Evolutionary conservation across 805 yeast species (phyloP), one percentile per base, ranked within the genome.

Genomic region (Monosporozyma solicola): DNA sequence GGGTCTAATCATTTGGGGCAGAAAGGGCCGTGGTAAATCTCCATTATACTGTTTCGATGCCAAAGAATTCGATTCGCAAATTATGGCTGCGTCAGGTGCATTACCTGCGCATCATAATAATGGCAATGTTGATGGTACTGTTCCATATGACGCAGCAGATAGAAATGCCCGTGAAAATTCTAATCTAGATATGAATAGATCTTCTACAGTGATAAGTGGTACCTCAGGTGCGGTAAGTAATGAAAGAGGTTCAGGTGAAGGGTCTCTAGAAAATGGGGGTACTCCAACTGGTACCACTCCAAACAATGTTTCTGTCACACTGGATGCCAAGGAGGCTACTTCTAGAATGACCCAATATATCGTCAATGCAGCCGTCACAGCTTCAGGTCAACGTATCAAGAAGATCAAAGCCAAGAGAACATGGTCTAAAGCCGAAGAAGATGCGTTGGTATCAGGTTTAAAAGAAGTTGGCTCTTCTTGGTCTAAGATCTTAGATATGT

Each of bases 351-450:
- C 54, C 5, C 55, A 56, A 35, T 50, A 48, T 15, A 55, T 61
- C 9, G 65, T 63, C 5, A 58, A 57, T 55, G 64, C 66, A 1
- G 66, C 66, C 10, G 55, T 60, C 1, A 60, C 65, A 3, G 60
- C 57, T 7, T 57, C 66, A 3, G 60, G 55, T 25, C 56, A 64
- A 3, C 60, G 55, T 25, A 53, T 61, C 13, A 62, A 59, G 48
- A 68, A 66, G 53, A 56, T 63, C 16, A 66, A 66, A 47, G 62
- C 65, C 37, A 66, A 67, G 55, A 63, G 65, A 51, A 61, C 57
- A 3, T 94, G 99, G 99, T 81, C 95, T 0, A 74, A 80, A 54
- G 91, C 84, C 39, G 99, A 94, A 67, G 98, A 94, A 63, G 81
- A 78, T 35, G 94, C 97, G 0, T 74, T 94, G 25, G 72, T 85